Base-by-base conservation (phyloP, 768 basidiomycete genomes). In the Harrya chromipes region DNA sequence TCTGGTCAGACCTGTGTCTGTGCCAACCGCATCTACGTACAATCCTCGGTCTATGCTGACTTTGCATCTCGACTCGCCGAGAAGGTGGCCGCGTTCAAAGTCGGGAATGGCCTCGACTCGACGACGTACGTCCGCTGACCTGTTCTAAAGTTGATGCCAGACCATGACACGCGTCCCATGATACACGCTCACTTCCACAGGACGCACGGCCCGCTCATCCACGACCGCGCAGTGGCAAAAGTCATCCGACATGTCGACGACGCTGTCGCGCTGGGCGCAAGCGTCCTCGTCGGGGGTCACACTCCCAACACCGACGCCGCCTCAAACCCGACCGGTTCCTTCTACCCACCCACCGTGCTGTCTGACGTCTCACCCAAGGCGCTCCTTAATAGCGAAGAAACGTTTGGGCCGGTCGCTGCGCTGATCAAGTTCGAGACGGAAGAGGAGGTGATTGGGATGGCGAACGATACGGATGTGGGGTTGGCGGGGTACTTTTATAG, bases 151-250 rank as follows among this genome's bases (percentile, higher is more conserved):
- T n/a, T 17, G 24, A 39, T 19, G 2, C 7, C 35, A 16, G 37
- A 24, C 17, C 24, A 43, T 12, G 20, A 33, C 5, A 6, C n/a
- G 23, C 23, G 23, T 23, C 23, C 6, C 23, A 23, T 6, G n/a
- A n/a, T n/a, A n/a, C n/a, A n/a, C 20, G 4, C 31, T 1, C n/a
- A 27, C 33, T 27, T 16, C 34, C 52, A 34, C 54, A 90, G 89
- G 37, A 98, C 95, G 0, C 94, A 97, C 58, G 97, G 97, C 0
- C 97, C 97, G 13, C 77, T 99, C 42, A 97, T 99, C 53, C 94
- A 98, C 70, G 68, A 70, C 14, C 84, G 84, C 20, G 94, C 94
- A 0, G 72, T 94, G 43, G 81, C 86, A 59, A 99, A 99, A 69
- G 92, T 94, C 16, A 72, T 80, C 44, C 71, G 75, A 40, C 97